phyloP scores from a whole-genome alignment of 768 basidiomycete species.

The Exsudoporus frostii region DNA sequence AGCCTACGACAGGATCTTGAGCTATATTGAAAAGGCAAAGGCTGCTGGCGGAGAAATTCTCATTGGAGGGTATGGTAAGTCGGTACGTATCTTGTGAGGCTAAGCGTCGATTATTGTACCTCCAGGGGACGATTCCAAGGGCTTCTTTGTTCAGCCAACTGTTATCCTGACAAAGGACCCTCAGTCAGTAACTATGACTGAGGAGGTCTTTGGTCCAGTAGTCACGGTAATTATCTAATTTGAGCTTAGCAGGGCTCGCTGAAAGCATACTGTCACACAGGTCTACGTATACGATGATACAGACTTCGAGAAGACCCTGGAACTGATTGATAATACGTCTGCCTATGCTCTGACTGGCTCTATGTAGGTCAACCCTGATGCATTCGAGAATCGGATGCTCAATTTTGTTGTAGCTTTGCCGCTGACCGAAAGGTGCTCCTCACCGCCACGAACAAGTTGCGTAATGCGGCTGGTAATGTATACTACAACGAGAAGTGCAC shows the following conservation, averaged over 20 bases:
- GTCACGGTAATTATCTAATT: constrained; percentile 59
- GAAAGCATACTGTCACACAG: constrained; percentile 34
- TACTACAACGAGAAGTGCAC: constrained; percentile 99
- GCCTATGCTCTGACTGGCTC: constrained; percentile 93
- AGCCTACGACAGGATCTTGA: constrained; percentile 85
- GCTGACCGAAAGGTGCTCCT: constrained; percentile 77
- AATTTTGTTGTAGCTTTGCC: constrained; percentile 60
- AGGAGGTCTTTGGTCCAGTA: constrained; percentile 98
- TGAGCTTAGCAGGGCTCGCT: background rate
- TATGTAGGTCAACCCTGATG: constrained; percentile 53
- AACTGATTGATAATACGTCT: constrained; percentile 83
- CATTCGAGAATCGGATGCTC: constrained; percentile 6
- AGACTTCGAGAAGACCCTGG: constrained; percentile 82
- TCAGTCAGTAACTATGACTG: constrained; percentile 80
- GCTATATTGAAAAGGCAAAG: constrained; percentile 85
- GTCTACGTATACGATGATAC: constrained; percentile 87
- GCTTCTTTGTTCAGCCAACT: constrained; percentile 93
- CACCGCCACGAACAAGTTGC: constrained; percentile 74
- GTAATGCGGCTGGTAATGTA: constrained; percentile 92
- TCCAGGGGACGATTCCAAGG: constrained; percentile 81
- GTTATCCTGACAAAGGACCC: constrained; percentile 93
- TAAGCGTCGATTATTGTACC: background rate
- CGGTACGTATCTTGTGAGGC: background rate
- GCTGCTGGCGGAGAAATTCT: constrained; percentile 86
- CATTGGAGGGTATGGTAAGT: constrained; percentile 74